These are phyloP conservation scores for Teratosphaeria epicoccoides DNA, from an alignment of 2,329 filamentous ascomycete genomes.

Conservation along the genomic window DNA sequence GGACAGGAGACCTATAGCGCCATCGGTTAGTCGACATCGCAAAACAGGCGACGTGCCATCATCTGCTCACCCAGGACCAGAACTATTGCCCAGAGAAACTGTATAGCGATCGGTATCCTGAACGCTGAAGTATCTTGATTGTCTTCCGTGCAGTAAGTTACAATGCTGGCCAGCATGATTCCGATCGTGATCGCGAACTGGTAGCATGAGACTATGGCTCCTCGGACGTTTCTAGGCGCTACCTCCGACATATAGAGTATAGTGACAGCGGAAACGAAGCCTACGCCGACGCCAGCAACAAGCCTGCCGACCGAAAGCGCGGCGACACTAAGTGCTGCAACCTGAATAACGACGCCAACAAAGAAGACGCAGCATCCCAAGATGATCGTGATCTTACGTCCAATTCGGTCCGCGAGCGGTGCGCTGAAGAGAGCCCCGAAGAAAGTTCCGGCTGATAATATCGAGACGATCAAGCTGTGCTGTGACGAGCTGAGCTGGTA, in stretches of 20 bases:
- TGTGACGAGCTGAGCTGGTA: constrained; percentile 15
- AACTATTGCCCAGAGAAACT: constrained; percentile 72
- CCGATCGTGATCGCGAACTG: constrained; percentile 77
- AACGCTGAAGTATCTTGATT: constrained; percentile 55
- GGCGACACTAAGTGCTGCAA: constrained; percentile 48
- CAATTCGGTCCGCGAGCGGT: constrained; percentile 53
- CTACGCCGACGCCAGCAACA: constrained; percentile 64
- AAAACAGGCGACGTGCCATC: neutral
- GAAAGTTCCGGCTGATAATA: constrained; percentile 67
- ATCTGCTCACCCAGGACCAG: constrained; percentile 31
- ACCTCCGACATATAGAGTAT: constrained; percentile 37
- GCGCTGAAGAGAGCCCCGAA: constrained; percentile 53
- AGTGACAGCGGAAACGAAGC: constrained; percentile 56
- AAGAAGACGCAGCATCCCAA: constrained; percentile 51
- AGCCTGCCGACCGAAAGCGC: constrained; percentile 62
- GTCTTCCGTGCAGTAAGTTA: constrained; percentile 61
- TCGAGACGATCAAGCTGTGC: constrained; percentile 58
- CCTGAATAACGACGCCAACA: constrained; percentile 46
- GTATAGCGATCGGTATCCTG: constrained; percentile 69
- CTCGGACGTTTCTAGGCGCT: constrained; percentile 57
- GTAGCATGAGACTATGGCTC: constrained; percentile 68
- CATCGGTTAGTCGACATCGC: neutral
- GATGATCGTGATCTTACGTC: constrained; percentile 55
- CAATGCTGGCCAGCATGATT: constrained; percentile 61
- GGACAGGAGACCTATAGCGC: constrained; percentile 52